Percentiles rank a stretch among this genome's conserved stretches.
Evolutionary conservation across 352 stramenopile species (phyloP).

Genomic region (Phytophthora nicotianae): DNA sequence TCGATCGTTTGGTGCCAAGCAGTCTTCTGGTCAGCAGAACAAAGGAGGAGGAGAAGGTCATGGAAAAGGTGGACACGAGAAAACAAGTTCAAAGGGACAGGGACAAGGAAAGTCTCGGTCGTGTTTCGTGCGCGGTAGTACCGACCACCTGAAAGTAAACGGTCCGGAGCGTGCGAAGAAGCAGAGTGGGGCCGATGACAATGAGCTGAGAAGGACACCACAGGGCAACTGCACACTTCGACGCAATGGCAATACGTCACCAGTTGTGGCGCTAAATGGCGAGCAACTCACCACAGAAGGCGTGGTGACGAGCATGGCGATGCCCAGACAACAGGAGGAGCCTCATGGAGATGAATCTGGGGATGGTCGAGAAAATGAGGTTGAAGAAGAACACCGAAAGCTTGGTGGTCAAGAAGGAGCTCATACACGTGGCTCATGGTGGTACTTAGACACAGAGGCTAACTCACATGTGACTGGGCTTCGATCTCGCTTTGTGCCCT

Average conservation of each 20-base stretch:
- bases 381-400: no score
- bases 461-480: constrained; percentile 9
- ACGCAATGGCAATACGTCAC: background rate
- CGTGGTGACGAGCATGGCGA: background rate
- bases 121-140: constrained; percentile 11
- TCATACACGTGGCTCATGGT: no score
- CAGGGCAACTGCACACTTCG: constrained; percentile 9
- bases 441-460: constrained; percentile 7
- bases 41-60: no score
- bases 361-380: no score
- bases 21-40: no score
- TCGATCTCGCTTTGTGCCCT: constrained; percentile 1
- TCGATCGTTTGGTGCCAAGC: constrained; percentile 5
- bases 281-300: background rate
- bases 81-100: constrained; percentile 1
- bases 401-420: no score
- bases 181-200: background rate
- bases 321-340: background rate
- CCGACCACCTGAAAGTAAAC: background rate
- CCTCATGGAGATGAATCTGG: no score
- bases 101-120: constrained; percentile 3
- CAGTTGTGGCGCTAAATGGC: background rate
- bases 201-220: constrained; percentile 1
- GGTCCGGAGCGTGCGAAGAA: constrained; percentile 7
- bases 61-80: no score